Base-by-base conservation (phyloP, 1,284 basidiomycete genomes). In the Cryptococcus wingfieldii region DNA sequence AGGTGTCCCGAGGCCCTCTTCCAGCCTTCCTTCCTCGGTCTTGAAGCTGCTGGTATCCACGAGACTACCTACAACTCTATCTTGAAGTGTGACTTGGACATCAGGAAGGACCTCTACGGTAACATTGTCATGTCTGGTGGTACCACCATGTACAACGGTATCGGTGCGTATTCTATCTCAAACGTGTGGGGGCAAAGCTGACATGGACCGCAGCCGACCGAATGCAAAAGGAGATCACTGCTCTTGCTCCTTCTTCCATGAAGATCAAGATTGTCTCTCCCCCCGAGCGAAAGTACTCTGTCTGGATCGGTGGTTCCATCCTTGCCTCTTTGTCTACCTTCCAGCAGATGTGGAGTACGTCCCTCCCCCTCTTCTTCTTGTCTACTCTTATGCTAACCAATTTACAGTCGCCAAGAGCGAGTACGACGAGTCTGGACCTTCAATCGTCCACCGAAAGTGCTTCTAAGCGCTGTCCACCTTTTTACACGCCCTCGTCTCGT, bases 291-390 rank as follows among this genome's bases (percentile, higher is more conserved):
- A 93, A 54, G 53, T 91, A 90, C 83, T 90, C 89, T 54, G 94
- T 96, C 80, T 98, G 94, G 94, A 98, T 98, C 74, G 94, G 95
- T 84, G 94, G 95, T 71, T 96, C 92, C 63, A 98, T 98, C 78
- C 83, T 97, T 63, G 91, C 92, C 39, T 96, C 93, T 56, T 86
- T 97, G 56, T 89, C 86, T 68, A 97, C 94, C 64, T 97, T 97
- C 91, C 93, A 96, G 83, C 81, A 82, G 76, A 79, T 79, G 77
- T 79, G 77, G 72, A 63, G 51, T 53, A 38, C 47, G 51, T 53
- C 2, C 83, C 55, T 89, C 89, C 55, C 88, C 88, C 53, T 89
- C 58, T 52, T 59, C n/a, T 47, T 52, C 45, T 56, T 27, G 18
- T 42, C 31, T 12, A n/a, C 9, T 9, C 7, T 12, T 16, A 31